Base-by-base conservation (phyloP, 2,329 filamentous ascomycete genomes). In the Zelopaecilomyces penicillatus region DNA sequence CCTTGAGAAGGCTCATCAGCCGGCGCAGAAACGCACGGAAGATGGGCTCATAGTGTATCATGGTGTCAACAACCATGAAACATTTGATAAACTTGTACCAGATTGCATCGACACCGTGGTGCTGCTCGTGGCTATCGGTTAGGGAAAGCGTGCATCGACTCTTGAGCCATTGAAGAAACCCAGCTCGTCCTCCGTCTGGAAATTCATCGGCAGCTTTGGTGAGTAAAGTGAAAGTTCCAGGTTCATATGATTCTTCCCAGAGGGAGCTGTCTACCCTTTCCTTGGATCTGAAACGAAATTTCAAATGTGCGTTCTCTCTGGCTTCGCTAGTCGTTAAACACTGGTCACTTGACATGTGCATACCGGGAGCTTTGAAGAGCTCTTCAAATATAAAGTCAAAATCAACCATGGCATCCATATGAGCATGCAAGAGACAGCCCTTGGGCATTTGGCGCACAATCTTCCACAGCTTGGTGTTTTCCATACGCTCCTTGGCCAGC, bases 321-420 rank as follows among this genome's bases (percentile, higher is more conserved):
- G 76, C 74, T 5, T 68, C 59, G 1, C 70, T 57, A 0, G 70
- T 75, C 6, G 69, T 64, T 31, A 95, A 69, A 6, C 80, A 69
- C 2, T 66, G 66, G 33, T 78, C 68, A n/a, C 65, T 64, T 10
- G 80, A 75, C 48, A 95, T 78, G 63, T 87, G 83, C 57, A 95
- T 83, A 2, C 87, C 87, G 0, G 82, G 78, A 0, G 80, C 83
- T 8, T 72, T 69, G 50, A 97, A 73, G 3, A 87, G 78, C 54
- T 84, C 74, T 5, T 82, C 76, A 34, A 95, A 74, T 6, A 95
- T 67, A 68, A 81, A 94, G 59, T 88, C 84, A 52, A 89, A 80
- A 61, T 95, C 85, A 41, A 95, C 85, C 82, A 94, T 94, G 55
- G 90, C 88, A 63, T 94, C 87, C 59, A 94, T 70, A 64, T 97